Evolutionary conservation across 2,329 filamentous ascomycete species (phyloP).

Genomic region (Botrytis hyacinthi): DNA sequence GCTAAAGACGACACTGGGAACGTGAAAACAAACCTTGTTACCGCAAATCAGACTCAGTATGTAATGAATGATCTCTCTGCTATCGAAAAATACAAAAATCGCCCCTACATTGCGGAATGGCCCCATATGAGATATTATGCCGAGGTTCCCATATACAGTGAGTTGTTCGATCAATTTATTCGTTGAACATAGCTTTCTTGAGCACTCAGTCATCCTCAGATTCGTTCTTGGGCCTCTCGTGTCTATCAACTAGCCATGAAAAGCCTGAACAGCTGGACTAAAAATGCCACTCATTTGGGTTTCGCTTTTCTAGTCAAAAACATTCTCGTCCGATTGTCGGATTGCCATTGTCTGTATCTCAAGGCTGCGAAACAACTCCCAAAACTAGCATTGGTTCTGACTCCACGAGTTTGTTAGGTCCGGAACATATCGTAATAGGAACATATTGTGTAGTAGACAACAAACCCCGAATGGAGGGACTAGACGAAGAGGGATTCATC

Average conservation of each 20-base stretch:
- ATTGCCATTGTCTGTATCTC: neutral
- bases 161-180: neutral
- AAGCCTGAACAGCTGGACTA: neutral
- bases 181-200: neutral
- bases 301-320: neutral
- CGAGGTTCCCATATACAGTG: constrained; percentile 31
- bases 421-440: constrained; percentile 49
- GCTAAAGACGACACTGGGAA: constrained; percentile 22
- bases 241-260: neutral
- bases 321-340: neutral
- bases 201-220: neutral
- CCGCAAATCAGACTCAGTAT: constrained; percentile 25
- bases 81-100: constrained; percentile 25
- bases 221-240: no score
- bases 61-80: constrained; percentile 31
- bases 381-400: neutral
- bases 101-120: constrained; percentile 27
- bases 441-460: constrained; percentile 59
- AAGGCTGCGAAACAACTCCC: rapidly evolving
- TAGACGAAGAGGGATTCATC: constrained; percentile 47
- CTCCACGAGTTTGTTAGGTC: neutral
- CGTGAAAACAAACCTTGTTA: constrained; percentile 20
- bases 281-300: neutral
- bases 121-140: constrained; percentile 34
- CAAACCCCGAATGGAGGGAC: constrained; percentile 47